Percentiles rank a stretch among this genome's conserved stretches.
Evolutionary conservation across 2,329 filamentous ascomycete species (phyloP).

Genomic region (Monosporascus sp.): DNA sequence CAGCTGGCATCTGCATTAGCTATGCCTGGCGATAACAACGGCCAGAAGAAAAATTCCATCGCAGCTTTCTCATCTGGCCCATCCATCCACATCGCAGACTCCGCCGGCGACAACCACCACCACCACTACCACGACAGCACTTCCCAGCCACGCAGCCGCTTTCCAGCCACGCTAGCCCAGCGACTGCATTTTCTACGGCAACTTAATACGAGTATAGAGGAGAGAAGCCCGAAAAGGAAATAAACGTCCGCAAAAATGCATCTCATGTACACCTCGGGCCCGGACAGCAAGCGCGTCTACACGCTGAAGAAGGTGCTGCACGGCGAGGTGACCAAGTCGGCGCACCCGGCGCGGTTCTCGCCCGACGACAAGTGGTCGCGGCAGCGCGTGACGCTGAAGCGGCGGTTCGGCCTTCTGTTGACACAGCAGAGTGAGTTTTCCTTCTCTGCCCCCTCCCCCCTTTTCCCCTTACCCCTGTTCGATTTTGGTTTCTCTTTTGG

Average conservation of each 20-base stretch:
- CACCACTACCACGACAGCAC: too few relatives aligned
- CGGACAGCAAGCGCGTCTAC: constrained; percentile 82
- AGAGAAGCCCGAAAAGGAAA: background rate
- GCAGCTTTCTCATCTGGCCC: too few relatives aligned
- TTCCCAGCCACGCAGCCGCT: too few relatives aligned
- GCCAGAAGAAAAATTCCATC: too few relatives aligned
- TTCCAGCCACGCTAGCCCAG: too few relatives aligned
- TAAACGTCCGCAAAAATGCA: constrained; percentile 38
- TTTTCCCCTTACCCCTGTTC: constrained; percentile 1
- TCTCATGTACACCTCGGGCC: constrained; percentile 78
- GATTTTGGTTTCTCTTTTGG: background rate
- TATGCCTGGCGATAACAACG: too few relatives aligned
- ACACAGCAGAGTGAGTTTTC: constrained; percentile 62
- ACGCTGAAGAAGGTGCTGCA: constrained; percentile 86
- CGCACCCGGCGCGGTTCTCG: constrained; percentile 92
- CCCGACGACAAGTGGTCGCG: constrained; percentile 99
- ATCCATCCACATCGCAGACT: too few relatives aligned
- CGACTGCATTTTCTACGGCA: too few relatives aligned
- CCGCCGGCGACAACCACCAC: too few relatives aligned
- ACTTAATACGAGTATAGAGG: too few relatives aligned
- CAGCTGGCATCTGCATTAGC: too few relatives aligned
- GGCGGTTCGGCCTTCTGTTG: constrained; percentile 81
- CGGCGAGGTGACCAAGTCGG: constrained; percentile 87
- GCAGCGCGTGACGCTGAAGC: constrained; percentile 92
- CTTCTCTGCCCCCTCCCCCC: constrained; percentile 1